phyloP scores from a whole-genome alignment of 352 stramenopile genomes.

The Globisporangium lucens region DNA sequence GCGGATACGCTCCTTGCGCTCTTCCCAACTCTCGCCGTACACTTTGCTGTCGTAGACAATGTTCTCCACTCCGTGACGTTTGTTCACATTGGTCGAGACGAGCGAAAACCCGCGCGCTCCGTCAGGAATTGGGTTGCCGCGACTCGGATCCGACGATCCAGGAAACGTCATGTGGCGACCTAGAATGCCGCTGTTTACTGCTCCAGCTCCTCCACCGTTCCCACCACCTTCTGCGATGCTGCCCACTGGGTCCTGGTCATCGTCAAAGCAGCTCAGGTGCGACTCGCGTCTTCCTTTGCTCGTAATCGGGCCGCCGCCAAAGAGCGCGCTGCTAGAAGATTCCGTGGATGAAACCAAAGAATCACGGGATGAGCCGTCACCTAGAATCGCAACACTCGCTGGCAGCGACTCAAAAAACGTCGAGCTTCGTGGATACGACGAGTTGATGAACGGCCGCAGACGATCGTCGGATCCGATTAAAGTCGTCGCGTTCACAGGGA shows the following conservation, averaged over 20 bases:
- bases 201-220: background rate
- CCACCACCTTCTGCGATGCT: background rate
- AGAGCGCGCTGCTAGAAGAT: conserved; percentile 23
- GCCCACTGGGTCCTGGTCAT: conserved; percentile 1
- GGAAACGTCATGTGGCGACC: conserved; percentile 28
- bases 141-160: background rate
- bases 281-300: conserved; percentile 15
- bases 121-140: background rate
- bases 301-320: conserved; percentile 20
- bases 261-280: conserved; percentile 19
- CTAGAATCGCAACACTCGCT: conserved; percentile 1
- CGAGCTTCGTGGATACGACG: conserved; percentile 45
- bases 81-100: conserved; percentile 19
- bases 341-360: conserved; percentile 29
- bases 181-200: background rate
- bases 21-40: conserved; percentile 75
- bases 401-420: conserved; percentile 62
- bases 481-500: conserved; percentile 49
- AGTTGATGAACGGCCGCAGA: conserved; percentile 53
- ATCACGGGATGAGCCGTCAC: conserved; percentile 20
- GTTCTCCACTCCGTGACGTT: conserved; percentile 46
- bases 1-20: conserved; percentile 55
- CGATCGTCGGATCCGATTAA: conserved; percentile 30
- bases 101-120: conserved; percentile 15
- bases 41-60: conserved; percentile 80